Percentiles rank a stretch among this genome's conserved stretches.
Conservation (phyloP, 139 green algal species). For the Auxenochlorella protothecoides region DNA sequence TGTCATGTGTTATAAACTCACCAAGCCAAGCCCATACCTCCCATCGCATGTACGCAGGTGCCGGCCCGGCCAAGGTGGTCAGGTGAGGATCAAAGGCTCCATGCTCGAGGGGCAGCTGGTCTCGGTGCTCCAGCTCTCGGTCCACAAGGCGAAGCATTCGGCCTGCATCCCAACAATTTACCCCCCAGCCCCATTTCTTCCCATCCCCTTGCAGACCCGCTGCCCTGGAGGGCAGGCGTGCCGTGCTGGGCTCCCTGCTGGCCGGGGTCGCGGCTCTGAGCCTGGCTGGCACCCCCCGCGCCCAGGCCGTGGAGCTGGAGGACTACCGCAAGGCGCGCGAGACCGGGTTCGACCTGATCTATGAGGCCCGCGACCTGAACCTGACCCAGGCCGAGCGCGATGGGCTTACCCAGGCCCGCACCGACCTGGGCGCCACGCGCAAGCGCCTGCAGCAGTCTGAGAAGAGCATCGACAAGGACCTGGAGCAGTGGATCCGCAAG, state of each 20-base stretch:
- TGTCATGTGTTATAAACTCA: too few relatives aligned
- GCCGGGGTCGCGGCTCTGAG: conserved; percentile 46
- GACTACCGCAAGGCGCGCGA: conserved; percentile 57
- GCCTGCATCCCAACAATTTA: too few relatives aligned
- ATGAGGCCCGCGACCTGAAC: conserved; percentile 83
- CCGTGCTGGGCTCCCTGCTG: conserved; percentile 59
- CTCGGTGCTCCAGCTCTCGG: too few relatives aligned
- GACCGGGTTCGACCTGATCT: conserved; percentile 82
- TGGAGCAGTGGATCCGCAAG: conserved; percentile 65
- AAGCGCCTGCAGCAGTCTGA: conserved; percentile 59
- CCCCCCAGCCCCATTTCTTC: too few relatives aligned
- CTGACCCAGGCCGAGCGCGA: conserved; percentile 62
- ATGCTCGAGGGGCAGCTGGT: too few relatives aligned
- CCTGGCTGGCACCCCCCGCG: conserved; percentile 8
- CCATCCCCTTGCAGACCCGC: conserved; percentile 9
- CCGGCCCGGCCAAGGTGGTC: too few relatives aligned
- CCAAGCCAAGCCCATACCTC: too few relatives aligned
- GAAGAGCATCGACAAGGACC: conserved; percentile 61
- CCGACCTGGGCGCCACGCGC: conserved; percentile 50
- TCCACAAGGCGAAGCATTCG: too few relatives aligned
- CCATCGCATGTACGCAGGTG: too few relatives aligned
- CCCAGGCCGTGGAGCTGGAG: conserved; percentile 61
- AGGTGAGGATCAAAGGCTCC: too few relatives aligned
- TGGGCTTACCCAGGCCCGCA: conserved; percentile 56
- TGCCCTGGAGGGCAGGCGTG: conserved; percentile 41